Evolutionary conservation across 768 basidiomycete genomes (phyloP).

Genomic region (Psilocybe tampanensis): DNA sequence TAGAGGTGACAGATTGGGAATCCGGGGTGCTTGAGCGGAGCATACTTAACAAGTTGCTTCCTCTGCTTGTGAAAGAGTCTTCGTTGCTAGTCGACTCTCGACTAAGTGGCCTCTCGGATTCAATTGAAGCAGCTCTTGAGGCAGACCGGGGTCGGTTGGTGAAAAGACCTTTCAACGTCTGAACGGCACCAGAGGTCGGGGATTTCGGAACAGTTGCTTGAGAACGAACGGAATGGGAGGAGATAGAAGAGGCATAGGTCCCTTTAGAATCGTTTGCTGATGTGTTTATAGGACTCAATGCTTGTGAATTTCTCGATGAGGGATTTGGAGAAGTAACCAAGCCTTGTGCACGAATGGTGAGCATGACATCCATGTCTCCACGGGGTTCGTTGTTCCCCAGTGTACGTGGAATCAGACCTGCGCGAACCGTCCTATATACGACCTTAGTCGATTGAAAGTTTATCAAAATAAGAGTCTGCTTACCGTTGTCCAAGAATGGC

Average conservation of each 20-base stretch:
- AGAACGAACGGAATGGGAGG: slow-evolving; percentile 46
- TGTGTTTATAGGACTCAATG: slow-evolving; percentile 26
- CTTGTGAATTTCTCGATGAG: slow-evolving; percentile 16
- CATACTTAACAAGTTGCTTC: slow-evolving; percentile 56
- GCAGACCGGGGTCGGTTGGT: slow-evolving; percentile 57
- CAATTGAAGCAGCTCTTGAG: slow-evolving; percentile 51
- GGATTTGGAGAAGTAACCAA: slow-evolving; percentile 38
- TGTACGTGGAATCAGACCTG: slow-evolving; percentile 56
- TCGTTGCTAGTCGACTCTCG: slow-evolving; percentile 33
- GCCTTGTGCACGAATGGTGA: slow-evolving; percentile 77
- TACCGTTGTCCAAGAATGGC: slow-evolving; percentile 74
- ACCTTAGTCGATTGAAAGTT: no score
- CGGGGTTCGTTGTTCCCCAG: slow-evolving; percentile 59
- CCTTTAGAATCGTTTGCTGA: slow-evolving; percentile 33
- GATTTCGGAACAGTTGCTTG: slow-evolving; percentile 42
- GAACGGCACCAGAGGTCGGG: slow-evolving; percentile 45
- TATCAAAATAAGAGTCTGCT: slow-evolving; percentile 9
- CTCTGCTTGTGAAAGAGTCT: slow-evolving; percentile 60
- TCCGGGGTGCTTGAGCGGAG: slow-evolving; percentile 43
- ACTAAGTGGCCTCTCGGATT: slow-evolving; percentile 32
- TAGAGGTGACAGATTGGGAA: slow-evolving; percentile 22
- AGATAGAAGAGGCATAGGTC: slow-evolving; percentile 49
- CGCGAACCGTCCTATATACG: slow-evolving; percentile 68
- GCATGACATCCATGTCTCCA: slow-evolving; percentile 84
- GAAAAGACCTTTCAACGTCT: slow-evolving; percentile 64